These are phyloP conservation scores for Rosa lucieae DNA, from an alignment of 306 rosid genomes.

Conservation along the genomic window DNA sequence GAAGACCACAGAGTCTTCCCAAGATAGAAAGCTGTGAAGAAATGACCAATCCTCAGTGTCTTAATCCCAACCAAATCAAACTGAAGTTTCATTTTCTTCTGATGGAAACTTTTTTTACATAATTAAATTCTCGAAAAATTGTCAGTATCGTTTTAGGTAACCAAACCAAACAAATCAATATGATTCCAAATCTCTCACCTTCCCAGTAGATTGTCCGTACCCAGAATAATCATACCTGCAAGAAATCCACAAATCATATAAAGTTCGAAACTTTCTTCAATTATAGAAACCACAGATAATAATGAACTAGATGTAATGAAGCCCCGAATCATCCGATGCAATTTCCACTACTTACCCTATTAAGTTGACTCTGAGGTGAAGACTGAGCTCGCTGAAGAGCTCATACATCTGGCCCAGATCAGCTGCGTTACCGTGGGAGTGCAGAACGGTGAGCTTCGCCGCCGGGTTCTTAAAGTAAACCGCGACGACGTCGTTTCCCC, in stretches of 20 bases:
- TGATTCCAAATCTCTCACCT: constrained; percentile 50
- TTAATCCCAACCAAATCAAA: not conserved
- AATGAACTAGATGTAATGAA: no score
- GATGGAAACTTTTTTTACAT: not conserved
- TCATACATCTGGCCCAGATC: constrained; percentile 99
- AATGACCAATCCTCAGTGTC: not conserved
- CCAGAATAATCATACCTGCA: constrained; percentile 92
- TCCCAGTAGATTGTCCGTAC: constrained; percentile 83
- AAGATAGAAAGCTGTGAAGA: not conserved
- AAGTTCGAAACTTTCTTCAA: constrained; percentile 14
- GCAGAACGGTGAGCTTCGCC: constrained; percentile 69
- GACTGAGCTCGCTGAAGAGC: constrained; percentile 75
- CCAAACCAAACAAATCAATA: not conserved
- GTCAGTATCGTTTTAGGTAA: not conserved
- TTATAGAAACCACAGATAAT: not conserved
- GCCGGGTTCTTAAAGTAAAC: constrained; percentile 58
- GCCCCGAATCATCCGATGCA: not conserved
- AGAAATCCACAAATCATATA: constrained; percentile 1
- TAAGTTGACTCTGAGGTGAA: constrained; percentile 80
- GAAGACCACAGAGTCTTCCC: not conserved
- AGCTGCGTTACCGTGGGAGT: constrained; percentile 95
- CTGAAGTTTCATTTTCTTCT: not conserved
- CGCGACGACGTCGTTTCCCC: constrained; percentile 73
- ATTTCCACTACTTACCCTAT: constrained; percentile 53
- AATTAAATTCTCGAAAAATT: not conserved